phyloP scores from a whole-genome alignment of 306 rosid genomes.

The Quercus glauca region DNA sequence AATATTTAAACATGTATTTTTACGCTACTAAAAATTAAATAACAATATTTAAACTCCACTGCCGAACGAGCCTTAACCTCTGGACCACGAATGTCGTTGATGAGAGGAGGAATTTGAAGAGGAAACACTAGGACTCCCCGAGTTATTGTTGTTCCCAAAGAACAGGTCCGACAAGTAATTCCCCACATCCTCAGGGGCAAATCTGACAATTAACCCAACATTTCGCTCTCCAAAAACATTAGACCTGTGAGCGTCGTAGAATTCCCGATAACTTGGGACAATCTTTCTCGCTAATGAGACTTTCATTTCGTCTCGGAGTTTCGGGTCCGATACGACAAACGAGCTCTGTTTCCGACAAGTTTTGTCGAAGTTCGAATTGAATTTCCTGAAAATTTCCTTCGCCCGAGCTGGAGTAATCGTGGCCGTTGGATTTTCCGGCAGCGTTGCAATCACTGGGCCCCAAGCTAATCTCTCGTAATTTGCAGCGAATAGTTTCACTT shows the following conservation, averaged over 20 bases:
- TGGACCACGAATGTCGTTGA: conserved; percentile 14
- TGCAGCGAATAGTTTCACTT: conserved; percentile 33
- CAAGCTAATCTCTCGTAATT: conserved; percentile 52
- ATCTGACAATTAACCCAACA: conserved; percentile 18
- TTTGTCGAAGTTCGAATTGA: conserved; percentile 50
- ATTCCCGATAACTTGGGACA: conserved; percentile 40
- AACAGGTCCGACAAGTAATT: conserved; percentile 53
- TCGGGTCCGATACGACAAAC: conserved; percentile 31
- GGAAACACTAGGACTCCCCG: conserved; percentile 17
- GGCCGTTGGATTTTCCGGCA: conserved; percentile 47
- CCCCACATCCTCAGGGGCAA: conserved; percentile 56
- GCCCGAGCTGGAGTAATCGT: conserved; percentile 38
- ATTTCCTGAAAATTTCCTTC: conserved; percentile 42
- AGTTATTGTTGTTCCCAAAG: conserved; percentile 13
- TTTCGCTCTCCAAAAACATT: conserved; percentile 26
- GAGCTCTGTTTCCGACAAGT: conserved; percentile 46
- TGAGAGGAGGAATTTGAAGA: conserved; percentile 23
- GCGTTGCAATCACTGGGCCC: conserved; percentile 47
- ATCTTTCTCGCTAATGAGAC: conserved; percentile 36
- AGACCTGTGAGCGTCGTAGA: conserved; percentile 31
- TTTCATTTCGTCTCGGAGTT: conserved; percentile 56
- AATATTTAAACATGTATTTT: too few relatives aligned
- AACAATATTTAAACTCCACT: too few relatives aligned
- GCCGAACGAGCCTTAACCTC: too few relatives aligned
- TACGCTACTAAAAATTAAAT: too few relatives aligned